A percentile compares a stretch with the other conserved stretches of the same genome.
These are phyloP conservation scores for Silene vulgaris DNA, from an alignment of 179 eudicot species.

Conservation along the genomic window DNA sequence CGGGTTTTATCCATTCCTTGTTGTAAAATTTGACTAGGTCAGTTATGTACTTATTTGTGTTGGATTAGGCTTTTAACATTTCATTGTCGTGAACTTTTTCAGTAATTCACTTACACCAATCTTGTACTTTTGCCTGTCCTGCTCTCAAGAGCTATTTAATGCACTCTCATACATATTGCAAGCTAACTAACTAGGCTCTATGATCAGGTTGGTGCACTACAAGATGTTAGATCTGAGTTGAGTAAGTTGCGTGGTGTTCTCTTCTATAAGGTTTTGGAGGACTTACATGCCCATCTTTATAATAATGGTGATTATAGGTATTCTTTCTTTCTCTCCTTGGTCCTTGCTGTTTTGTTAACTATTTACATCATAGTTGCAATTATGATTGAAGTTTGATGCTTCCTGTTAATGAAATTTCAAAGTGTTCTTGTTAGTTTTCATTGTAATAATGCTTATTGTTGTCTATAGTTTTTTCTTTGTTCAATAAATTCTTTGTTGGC, in stretches of 20 bases:
- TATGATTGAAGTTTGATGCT: constrained; percentile 6
- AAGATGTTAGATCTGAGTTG: constrained; percentile 90
- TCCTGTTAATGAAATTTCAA: not conserved
- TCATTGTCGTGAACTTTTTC: not conserved
- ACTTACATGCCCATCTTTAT: constrained; percentile 92
- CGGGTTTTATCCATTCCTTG: not conserved
- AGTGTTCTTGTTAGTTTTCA: not conserved
- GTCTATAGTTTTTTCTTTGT: not conserved
- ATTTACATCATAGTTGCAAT: not conserved
- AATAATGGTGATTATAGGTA: constrained; percentile 96
- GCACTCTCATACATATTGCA: constrained; percentile 10
- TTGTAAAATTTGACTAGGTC: not conserved
- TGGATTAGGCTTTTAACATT: not conserved
- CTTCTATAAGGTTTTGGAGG: constrained; percentile 91
- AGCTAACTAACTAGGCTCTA: not conserved
- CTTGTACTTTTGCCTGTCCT: not conserved
- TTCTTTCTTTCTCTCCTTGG: not conserved
- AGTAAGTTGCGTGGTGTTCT: constrained; percentile 80
- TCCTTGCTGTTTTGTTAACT: constrained; percentile 6
- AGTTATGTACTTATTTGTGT: not conserved
- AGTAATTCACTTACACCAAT: not conserved
- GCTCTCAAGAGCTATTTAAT: constrained; percentile 7
- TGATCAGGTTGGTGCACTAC: constrained; percentile 94
- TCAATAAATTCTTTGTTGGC: constrained; percentile 2
- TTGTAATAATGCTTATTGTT: constrained; percentile 10